A percentile compares a stretch with the other conserved stretches of the same genome.
These are phyloP conservation scores for Tetrapisispora taiwanensis DNA, from an alignment of 805 yeast species.

Conservation along the genomic window DNA sequence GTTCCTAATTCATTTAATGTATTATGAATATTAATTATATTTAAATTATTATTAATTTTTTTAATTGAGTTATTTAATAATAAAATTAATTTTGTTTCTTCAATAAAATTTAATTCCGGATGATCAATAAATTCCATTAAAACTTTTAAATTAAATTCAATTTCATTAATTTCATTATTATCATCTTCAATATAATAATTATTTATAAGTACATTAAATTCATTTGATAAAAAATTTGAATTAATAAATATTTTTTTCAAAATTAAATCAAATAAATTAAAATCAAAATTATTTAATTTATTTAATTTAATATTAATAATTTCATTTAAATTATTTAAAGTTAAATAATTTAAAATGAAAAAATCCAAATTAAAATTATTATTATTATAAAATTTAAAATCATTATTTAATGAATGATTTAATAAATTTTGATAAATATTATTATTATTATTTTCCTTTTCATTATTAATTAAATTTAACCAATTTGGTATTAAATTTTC, in stretches of 20 bases:
- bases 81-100: conserved; percentile 15
- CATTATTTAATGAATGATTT: conserved; percentile 1
- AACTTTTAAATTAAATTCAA: conserved; percentile 15
- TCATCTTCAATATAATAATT: neutral
- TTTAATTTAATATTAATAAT: neutral
- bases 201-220: neutral
- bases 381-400: neutral
- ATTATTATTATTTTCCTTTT: neutral
- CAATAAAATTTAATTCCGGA: conserved; percentile 20
- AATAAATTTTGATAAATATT: neutral
- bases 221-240: neutral
- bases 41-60: conserved; percentile 4
- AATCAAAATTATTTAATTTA: neutral
- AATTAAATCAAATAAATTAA: neutral
- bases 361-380: neutral
- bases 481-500: conserved; percentile 1
- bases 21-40: conserved; percentile 10
- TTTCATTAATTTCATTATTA: neutral
- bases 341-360: neutral
- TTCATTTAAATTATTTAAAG: neutral
- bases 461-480: neutral
- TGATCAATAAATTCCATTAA: conserved; percentile 29
- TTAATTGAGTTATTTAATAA: conserved; percentile 15
- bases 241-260: neutral
- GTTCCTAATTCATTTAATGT: conserved; percentile 15